Evolutionary conservation across 306 rosid species (phyloP).

Genomic region (cucumber (Cucumis sativus)): DNA sequence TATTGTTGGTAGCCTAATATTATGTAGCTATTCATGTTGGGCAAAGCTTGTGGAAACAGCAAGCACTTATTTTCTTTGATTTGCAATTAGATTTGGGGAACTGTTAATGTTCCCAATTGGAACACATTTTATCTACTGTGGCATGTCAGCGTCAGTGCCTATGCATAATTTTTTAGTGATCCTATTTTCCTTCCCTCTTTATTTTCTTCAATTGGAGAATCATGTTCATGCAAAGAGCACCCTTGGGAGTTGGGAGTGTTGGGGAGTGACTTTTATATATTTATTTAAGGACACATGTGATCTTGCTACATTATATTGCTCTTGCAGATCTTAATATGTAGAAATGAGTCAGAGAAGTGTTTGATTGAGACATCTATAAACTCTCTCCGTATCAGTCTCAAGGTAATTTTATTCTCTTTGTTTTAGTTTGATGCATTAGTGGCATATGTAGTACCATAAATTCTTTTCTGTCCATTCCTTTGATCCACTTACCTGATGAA

Average conservation of each 20-base stretch:
- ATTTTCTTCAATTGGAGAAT: background rate
- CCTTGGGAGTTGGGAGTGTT: background rate
- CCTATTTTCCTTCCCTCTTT: background rate
- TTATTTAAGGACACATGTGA: background rate
- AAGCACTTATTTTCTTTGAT: background rate
- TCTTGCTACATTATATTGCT: background rate
- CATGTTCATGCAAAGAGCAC: background rate
- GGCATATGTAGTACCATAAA: background rate
- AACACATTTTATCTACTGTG: background rate
- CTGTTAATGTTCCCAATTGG: background rate
- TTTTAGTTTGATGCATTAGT: background rate
- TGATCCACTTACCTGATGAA: background rate
- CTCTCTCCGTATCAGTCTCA: constrained; percentile 89
- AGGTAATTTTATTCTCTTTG: constrained; percentile 30
- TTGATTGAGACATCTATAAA: constrained; percentile 92
- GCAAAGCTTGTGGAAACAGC: background rate
- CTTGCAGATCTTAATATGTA: constrained; percentile 74
- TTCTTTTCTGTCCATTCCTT: background rate
- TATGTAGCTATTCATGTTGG: background rate
- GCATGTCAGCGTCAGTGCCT: background rate
- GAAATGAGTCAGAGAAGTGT: constrained; percentile 95
- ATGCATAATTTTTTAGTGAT: background rate
- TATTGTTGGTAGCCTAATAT: too few relatives aligned
- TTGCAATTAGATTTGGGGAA: background rate
- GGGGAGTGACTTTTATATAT: background rate